Evolutionary conservation across 345 rosid genomes (phyloP).

Genomic region (Turnera subulata): DNA sequence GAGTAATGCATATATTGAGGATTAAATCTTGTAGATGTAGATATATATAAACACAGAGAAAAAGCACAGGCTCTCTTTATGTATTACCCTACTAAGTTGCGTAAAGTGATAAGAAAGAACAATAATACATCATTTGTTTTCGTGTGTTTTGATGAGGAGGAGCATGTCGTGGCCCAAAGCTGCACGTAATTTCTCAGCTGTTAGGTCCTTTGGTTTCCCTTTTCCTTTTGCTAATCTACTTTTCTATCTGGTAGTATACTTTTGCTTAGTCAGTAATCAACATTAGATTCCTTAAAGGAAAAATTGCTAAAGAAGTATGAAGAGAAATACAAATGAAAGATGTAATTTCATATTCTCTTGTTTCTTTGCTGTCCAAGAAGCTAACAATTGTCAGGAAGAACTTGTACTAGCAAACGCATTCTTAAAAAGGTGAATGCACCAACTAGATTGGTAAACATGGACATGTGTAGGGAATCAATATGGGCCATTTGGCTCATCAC

Average conservation of each 20-base stretch:
- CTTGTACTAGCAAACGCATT: no score
- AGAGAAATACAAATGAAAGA: background rate
- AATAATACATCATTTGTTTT: background rate
- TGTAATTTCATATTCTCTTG: background rate
- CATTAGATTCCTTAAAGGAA: no score
- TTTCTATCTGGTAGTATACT: no score
- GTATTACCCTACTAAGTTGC: background rate
- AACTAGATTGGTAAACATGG: background rate
- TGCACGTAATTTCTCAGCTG: background rate
- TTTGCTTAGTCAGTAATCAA: no score
- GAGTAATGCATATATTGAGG: background rate
- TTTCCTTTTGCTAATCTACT: background rate
- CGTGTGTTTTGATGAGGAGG: background rate
- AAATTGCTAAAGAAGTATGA: background rate
- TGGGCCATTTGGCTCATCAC: background rate
- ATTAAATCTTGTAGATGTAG: background rate
- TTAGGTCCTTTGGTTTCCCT: background rate
- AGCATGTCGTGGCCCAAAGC: background rate
- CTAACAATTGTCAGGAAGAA: no score
- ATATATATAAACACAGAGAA: background rate
- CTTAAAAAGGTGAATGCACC: no score
- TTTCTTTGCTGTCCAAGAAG: background rate
- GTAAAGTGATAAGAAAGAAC: constrained; percentile 2
- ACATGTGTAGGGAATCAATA: background rate
- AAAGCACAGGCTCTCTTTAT: background rate